phyloP scores from a whole-genome alignment of 176 grass and related monocot genomes.

The Triticum urartu region DNA sequence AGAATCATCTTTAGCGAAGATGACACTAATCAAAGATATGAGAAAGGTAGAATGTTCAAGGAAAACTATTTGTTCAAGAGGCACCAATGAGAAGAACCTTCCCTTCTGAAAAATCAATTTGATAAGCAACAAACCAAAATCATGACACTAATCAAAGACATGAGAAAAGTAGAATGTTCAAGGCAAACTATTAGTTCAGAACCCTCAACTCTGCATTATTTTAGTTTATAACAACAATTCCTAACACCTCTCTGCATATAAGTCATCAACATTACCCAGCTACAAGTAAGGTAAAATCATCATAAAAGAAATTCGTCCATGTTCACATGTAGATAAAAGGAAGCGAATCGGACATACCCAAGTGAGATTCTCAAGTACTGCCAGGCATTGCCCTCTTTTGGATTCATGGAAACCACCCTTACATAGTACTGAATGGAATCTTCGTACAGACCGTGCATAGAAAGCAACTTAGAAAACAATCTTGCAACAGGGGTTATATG shows the following conservation, averaged over 20 bases:
- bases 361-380: constrained; percentile 88
- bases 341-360: constrained; percentile 38
- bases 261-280: background rate
- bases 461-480: constrained; percentile 6
- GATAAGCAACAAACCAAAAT: too few species aligned
- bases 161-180: background rate
- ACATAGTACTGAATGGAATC: constrained; percentile 95
- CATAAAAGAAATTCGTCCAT: background rate
- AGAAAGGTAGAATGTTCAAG: too few species aligned
- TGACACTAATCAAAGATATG: too few species aligned
- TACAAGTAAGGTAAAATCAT: constrained; percentile 25
- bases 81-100: background rate
- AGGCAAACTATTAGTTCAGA: background rate
- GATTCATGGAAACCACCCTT: constrained; percentile 85
- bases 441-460: constrained; percentile 72
- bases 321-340: constrained; percentile 11
- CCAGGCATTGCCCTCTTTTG: constrained; percentile 91
- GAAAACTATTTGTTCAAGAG: too few species aligned
- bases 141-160: too few species aligned
- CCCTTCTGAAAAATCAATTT: background rate
- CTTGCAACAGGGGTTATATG: constrained; percentile 3
- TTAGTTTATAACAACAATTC: background rate
- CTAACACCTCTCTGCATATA: background rate
- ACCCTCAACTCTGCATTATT: background rate
- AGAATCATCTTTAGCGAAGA: too few species aligned